Base-by-base conservation (phyloP, 371 early-diverging fungal genomes). In the Chytridium lagenaria region DNA sequence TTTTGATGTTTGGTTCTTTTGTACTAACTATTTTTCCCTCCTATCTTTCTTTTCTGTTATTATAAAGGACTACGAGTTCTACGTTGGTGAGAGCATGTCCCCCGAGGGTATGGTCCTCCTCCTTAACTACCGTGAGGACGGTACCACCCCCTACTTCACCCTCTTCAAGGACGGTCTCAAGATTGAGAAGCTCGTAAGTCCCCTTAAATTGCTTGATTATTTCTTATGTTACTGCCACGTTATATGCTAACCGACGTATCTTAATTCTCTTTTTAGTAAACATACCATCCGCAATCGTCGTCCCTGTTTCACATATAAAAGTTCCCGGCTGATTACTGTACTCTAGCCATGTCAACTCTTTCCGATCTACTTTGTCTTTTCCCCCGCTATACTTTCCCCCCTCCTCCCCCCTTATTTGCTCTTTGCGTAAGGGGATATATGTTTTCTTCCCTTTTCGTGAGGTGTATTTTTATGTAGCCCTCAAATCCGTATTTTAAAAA, bases 71-170 rank as follows among this genome's bases (percentile, higher is more conserved):
- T 95, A 91, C 81, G 93, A 95, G 83, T 97, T 95, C 92, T 95
- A 89, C 90, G 86, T 83, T 74, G 94, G 95, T 77, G 93, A 94
- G 84, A 78, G 78, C 81, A 94, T 94, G 94, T 82, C 94, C 82
- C 92, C 93, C 78, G 93, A 94, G 30, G 95, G 92, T 73, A 92
- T 92, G 90, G 90, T 95, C 69, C 91, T 89, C 80, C 88, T 96
- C 77, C 91, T 96, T 78, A 95, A 95, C 93, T 95, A 93, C 92
- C 92, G 95, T 75, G 95, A 93, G 84, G 95, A 95, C 83, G 94
- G 95, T 83, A 74, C 89, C 74, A 95, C 96, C 51, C 96, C 96
- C 68, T 96, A 84, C 91, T 87, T 95, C 80, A 92, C 92, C 74
- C 93, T 94, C 90, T 94, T 93, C 91, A 94, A 91, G 89, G 93